These are phyloP conservation scores for Discostella pseudostelligera DNA, from an alignment of 108 stramenopile species.

Conservation along the genomic window DNA sequence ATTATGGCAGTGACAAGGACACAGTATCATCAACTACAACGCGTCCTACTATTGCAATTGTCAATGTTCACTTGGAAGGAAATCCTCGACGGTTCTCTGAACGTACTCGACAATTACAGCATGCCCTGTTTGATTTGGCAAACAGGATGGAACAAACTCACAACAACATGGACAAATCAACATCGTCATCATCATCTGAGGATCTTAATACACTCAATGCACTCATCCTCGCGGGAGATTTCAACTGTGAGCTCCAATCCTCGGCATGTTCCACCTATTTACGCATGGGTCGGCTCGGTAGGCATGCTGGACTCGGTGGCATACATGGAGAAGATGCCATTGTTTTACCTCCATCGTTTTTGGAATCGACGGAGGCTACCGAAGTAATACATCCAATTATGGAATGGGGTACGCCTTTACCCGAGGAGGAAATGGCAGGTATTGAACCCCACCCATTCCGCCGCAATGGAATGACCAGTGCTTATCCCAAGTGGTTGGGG, in stretches of 20 bases:
- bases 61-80: constrained; percentile 58
- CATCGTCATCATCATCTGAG: neutral
- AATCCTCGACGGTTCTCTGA: constrained; percentile 44
- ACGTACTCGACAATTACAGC: constrained; percentile 48
- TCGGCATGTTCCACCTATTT: constrained; percentile 54
- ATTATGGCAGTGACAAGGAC: neutral
- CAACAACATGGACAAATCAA: neutral
- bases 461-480: constrained; percentile 43
- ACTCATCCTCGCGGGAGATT: constrained; percentile 47
- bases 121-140: constrained; percentile 44
- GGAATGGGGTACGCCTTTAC: constrained; percentile 51
- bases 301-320: constrained; percentile 47
- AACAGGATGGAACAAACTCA: constrained; percentile 11
- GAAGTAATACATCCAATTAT: constrained; percentile 47
- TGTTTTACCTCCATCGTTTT: constrained; percentile 35
- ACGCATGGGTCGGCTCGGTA: constrained; percentile 43
- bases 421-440: constrained; percentile 42
- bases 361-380: constrained; percentile 42
- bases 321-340: constrained; percentile 44
- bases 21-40: neutral
- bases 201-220: constrained; percentile 32
- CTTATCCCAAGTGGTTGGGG: constrained; percentile 46
- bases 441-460: constrained; percentile 52
- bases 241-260: constrained; percentile 57
- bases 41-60: constrained; percentile 36